Base-by-base conservation (phyloP, 495 filamentous ascomycete species). In the Cercophora newfieldiana region DNA sequence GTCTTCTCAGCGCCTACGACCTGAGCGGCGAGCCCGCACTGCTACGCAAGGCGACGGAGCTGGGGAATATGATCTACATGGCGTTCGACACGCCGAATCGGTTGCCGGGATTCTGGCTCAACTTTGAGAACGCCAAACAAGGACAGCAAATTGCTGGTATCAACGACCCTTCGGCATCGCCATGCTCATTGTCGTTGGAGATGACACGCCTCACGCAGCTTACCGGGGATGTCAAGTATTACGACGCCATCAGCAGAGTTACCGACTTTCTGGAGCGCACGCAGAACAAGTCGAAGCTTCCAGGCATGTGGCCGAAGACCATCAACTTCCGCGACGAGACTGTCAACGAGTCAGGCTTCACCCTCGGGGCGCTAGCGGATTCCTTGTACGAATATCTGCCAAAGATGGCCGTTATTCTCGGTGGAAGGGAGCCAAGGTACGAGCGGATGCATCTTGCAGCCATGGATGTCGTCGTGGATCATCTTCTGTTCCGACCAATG, bases 311-410 rank as follows among this genome's bases (percentile, higher is more conserved):
- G 79, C 79, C 79, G 4, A 70, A 64, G 4, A 67, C 63, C 7
- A 72, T 80, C 31, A 67, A 78, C 62, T 76, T 83, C 54, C 69
- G 69, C 26, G 64, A 70, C 26, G 67, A 73, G 50, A 16, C 48
- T 8, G 74, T 75, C 51, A 62, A 70, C 3, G 76, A 79, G 28
- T 74, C 56, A 48, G 67, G 71, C 22, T 98, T 89, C 70, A 89
- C 88, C 0, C 77, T 97, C 18, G 94, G 92, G 26, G 91, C 87
- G 5, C 83, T 89, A 78, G 86, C 91, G 14, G 94, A 97, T 75
- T 94, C 91, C 4, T 82, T 90, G 2, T 97, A 96, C 71, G 94
- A 97, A 72, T 96, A 97, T 73, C 76, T 97, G 47, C 90, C 93
- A 10, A 97, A 87, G 73, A 83, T 84, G 75, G 77, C 80, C 44